A percentile compares a stretch with the other conserved stretches of the same genome.
Conservation (phyloP, 768 basidiomycete species). For the Amyloporia xantha region DNA sequence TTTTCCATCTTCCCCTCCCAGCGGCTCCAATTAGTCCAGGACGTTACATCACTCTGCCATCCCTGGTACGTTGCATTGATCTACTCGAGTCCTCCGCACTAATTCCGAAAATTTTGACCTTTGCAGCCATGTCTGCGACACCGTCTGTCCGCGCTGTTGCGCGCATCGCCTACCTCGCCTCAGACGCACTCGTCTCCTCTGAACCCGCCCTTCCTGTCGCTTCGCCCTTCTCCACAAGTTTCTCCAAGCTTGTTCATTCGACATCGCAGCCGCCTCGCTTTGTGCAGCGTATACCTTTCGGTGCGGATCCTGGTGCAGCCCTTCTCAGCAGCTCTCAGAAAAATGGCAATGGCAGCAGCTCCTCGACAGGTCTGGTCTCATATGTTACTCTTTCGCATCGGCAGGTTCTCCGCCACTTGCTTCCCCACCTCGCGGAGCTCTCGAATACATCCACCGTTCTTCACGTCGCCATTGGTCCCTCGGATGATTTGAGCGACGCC, state of each 20-base stretch:
- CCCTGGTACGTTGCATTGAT: neutral
- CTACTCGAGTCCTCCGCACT: neutral
- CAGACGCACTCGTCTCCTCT: slow-evolving; percentile 59
- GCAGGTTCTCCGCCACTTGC: slow-evolving; percentile 49
- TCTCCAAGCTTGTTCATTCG: slow-evolving; percentile 5
- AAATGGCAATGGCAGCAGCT: neutral
- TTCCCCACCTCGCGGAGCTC: slow-evolving; percentile 64
- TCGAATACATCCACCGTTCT: slow-evolving; percentile 60
- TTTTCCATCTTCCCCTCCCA: too few relatives aligned
- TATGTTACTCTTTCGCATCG: slow-evolving; percentile 49
- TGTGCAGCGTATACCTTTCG: slow-evolving; percentile 49
- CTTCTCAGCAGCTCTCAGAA: slow-evolving; percentile 38
- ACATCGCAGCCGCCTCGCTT: slow-evolving; percentile 19
- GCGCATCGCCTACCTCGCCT: slow-evolving; percentile 65
- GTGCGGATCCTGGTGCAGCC: slow-evolving; percentile 58
- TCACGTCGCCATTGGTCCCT: slow-evolving; percentile 60
- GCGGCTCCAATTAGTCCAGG: neutral
- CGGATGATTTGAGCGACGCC: slow-evolving; percentile 64
- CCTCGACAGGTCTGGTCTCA: slow-evolving; percentile 38
- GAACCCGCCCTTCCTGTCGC: slow-evolving; percentile 34
- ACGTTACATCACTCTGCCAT: neutral
- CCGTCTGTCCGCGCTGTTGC: slow-evolving; percentile 39
- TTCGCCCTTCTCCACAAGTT: slow-evolving; percentile 39
- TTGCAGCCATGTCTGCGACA: slow-evolving; percentile 12
- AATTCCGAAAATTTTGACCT: too few relatives aligned